phyloP scores from a whole-genome alignment of 495 filamentous ascomycete species.

The Penicillium paradoxum region DNA sequence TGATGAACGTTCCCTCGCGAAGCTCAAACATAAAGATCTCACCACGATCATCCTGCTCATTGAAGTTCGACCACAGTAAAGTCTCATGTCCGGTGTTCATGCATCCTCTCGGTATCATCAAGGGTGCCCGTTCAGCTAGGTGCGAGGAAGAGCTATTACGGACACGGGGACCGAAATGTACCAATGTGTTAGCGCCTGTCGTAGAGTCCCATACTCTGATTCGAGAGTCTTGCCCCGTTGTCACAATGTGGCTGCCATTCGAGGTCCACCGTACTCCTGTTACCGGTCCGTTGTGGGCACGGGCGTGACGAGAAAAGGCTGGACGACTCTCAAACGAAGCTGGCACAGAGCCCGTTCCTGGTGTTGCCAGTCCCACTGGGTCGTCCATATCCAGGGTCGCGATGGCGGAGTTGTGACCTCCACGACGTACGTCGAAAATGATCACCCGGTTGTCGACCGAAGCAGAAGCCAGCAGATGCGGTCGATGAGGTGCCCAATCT shows the following conservation, averaged over 20 bases:
- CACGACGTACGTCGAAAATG: constrained; percentile 78
- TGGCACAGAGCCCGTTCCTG: constrained; percentile 17
- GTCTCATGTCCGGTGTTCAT: constrained; percentile 51
- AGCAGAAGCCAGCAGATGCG: constrained; percentile 73
- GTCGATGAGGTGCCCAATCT: constrained; percentile 72
- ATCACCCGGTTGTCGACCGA: constrained; percentile 72
- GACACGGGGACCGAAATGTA: constrained; percentile 74
- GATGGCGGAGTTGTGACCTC: constrained; percentile 56
- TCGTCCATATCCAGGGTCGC: constrained; percentile 78
- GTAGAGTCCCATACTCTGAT: constrained; percentile 80
- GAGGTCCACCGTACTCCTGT: constrained; percentile 83
- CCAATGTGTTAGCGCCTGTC: constrained; percentile 76
- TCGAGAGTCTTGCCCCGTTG: constrained; percentile 72
- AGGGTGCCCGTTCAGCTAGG: constrained; percentile 56
- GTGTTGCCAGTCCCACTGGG: constrained; percentile 51
- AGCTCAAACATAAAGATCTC: constrained; percentile 71
- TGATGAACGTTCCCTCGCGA: constrained; percentile 66
- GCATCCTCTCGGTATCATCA: constrained; percentile 52
- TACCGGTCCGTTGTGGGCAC: constrained; percentile 70
- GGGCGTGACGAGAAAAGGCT: constrained; percentile 44
- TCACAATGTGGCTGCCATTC: constrained; percentile 67
- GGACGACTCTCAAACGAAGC: constrained; percentile 35
- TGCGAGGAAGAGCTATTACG: constrained; percentile 55
- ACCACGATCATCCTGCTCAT: constrained; percentile 49
- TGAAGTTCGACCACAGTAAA: constrained; percentile 72